phyloP scores from a whole-genome alignment of 306 rosid species.

The Carpinus viminea region DNA sequence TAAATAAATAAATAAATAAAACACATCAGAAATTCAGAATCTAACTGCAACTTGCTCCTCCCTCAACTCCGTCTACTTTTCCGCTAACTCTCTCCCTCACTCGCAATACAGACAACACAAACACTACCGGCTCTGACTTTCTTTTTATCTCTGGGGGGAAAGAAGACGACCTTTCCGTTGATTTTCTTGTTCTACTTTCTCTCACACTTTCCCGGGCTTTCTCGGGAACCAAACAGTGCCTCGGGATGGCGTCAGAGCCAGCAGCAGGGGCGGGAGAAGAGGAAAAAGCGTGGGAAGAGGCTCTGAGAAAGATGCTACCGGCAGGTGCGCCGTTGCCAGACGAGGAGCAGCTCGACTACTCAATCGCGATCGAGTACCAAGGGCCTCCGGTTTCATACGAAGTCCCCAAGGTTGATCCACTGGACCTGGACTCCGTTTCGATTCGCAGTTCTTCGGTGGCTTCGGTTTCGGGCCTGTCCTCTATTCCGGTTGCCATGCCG shows the following conservation, averaged over 20 bases:
- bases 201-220: constrained; percentile 29
- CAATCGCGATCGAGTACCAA: constrained; percentile 73
- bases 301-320: constrained; percentile 74
- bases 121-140: not conserved
- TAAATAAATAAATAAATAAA: no score
- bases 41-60: no score
- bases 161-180: not conserved
- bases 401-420: constrained; percentile 72
- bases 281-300: constrained; percentile 57
- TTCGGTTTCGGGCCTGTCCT: constrained; percentile 38
- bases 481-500: constrained; percentile 63
- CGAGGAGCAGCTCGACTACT: constrained; percentile 80
- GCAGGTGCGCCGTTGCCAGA: constrained; percentile 81
- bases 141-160: not conserved
- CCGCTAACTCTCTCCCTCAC: constrained; percentile 17
- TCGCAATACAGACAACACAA: not conserved
- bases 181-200: not conserved
- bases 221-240: constrained; percentile 36
- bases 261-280: constrained; percentile 37
- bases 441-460: constrained; percentile 35
- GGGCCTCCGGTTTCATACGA: constrained; percentile 77
- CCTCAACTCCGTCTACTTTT: constrained; percentile 38
- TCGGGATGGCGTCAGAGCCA: constrained; percentile 56
- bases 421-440: constrained; percentile 41
- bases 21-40: no score